phyloP scores from a whole-genome alignment of 1,284 basidiomycete species.

The Porogramme epimiltina region DNA sequence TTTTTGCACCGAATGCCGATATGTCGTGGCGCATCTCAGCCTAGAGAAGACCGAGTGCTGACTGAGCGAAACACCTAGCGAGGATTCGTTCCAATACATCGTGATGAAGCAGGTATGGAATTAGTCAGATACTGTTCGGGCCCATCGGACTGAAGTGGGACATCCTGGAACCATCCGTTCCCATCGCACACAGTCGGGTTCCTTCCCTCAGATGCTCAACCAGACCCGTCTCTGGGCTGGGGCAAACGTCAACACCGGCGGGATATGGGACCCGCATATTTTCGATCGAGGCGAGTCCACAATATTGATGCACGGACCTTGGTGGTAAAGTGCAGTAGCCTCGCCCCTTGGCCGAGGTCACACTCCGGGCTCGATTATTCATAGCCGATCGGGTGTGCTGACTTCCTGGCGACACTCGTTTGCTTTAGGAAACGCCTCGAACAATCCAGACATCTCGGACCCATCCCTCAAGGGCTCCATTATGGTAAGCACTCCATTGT shows the following conservation, averaged over 20 bases:
- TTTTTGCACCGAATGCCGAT: background rate
- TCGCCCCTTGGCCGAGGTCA: too few relatives aligned
- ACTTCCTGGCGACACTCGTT: background rate
- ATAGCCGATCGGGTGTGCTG: constrained; percentile 1
- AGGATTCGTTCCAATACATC: constrained; percentile 33
- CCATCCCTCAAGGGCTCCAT: constrained; percentile 26
- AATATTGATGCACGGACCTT: background rate
- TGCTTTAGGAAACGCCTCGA: constrained; percentile 25
- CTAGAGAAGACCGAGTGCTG: constrained; percentile 2
- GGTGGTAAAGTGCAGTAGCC: too few relatives aligned
- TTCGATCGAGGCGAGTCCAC: constrained; percentile 25
- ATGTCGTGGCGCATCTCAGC: too few relatives aligned
- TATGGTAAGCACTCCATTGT: constrained; percentile 17
- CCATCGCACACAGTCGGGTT: constrained; percentile 19
- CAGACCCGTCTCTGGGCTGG: constrained; percentile 31
- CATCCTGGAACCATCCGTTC: too few relatives aligned
- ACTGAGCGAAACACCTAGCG: constrained; percentile 19
- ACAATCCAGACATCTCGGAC: constrained; percentile 25
- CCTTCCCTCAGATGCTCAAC: constrained; percentile 27
- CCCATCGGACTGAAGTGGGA: background rate
- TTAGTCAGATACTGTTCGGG: constrained; percentile 9
- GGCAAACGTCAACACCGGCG: constrained; percentile 25
- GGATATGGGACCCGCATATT: constrained; percentile 30
- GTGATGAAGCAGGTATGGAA: constrained; percentile 30
- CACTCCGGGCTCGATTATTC: background rate